These are phyloP conservation scores for Tolypocladium guangdongense DNA, from an alignment of 2,329 filamentous ascomycete species.

Conservation along the genomic window DNA sequence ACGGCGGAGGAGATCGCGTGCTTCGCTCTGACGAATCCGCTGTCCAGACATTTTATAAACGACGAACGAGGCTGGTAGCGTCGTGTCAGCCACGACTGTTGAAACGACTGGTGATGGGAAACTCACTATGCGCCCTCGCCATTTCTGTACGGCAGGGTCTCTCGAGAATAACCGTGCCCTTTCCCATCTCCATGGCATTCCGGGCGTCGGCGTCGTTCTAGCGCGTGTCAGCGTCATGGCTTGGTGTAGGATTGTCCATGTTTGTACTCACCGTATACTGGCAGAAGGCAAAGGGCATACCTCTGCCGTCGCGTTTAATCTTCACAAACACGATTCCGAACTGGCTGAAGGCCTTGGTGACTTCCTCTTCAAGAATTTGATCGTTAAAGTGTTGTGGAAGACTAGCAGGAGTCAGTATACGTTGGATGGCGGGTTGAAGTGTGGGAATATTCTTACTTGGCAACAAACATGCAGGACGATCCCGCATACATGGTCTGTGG, in stretches of 20 bases:
- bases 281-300: slow-evolving; percentile 54
- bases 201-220: slow-evolving; percentile 39
- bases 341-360: slow-evolving; percentile 39
- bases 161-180: slow-evolving; percentile 38
- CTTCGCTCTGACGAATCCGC: slow-evolving; percentile 31
- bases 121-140: slow-evolving; percentile 46
- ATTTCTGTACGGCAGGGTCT: slow-evolving; percentile 49
- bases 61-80: slow-evolving; percentile 34
- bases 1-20: slow-evolving; percentile 25
- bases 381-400: slow-evolving; percentile 40
- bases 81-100: slow-evolving; percentile 10
- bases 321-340: slow-evolving; percentile 52
- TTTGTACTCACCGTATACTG: slow-evolving; percentile 45
- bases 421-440: neutral
- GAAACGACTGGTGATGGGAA: slow-evolving; percentile 1
- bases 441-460: slow-evolving; percentile 43
- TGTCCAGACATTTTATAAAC: slow-evolving; percentile 27
- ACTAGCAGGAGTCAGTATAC: slow-evolving; percentile 22
- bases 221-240: neutral
- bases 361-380: slow-evolving; percentile 36
- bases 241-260: neutral
- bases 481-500: slow-evolving; percentile 42
- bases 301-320: slow-evolving; percentile 44
- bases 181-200: slow-evolving; percentile 34
- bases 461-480: slow-evolving; percentile 51